These are phyloP conservation scores for Pochonia chlamydosporia DNA, from an alignment of 2,329 filamentous ascomycete genomes.

Conservation along the genomic window DNA sequence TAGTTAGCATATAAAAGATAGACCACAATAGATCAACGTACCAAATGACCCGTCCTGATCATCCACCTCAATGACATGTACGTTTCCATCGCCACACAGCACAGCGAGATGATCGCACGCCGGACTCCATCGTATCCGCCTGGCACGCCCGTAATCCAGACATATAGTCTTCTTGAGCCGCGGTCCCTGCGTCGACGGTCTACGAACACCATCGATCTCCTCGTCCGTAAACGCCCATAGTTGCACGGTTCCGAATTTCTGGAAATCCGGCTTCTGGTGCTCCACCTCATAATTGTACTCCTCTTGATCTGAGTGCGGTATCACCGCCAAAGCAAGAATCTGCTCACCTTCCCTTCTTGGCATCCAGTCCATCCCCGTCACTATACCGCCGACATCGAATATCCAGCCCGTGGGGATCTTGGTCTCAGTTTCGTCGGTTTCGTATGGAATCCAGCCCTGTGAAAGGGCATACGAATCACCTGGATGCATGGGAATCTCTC, in stretches of 20 bases:
- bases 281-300: slow-evolving; percentile 32
- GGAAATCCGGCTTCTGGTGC: slow-evolving; percentile 29
- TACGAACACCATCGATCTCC: slow-evolving; percentile 22
- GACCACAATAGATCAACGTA: slow-evolving; percentile 20
- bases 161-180: slow-evolving; percentile 39
- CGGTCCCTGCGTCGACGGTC: slow-evolving; percentile 29
- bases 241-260: slow-evolving; percentile 43
- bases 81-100: slow-evolving; percentile 44
- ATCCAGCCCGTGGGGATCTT: slow-evolving; percentile 41
- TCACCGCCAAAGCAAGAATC: slow-evolving; percentile 45
- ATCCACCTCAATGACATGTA: slow-evolving; percentile 38
- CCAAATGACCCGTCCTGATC: slow-evolving; percentile 31
- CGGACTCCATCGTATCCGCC: slow-evolving; percentile 40
- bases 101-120: slow-evolving; percentile 41
- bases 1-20: slow-evolving; percentile 16
- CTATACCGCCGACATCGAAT: slow-evolving; percentile 48
- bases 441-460: slow-evolving; percentile 23
- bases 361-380: slow-evolving; percentile 48
- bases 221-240: slow-evolving; percentile 42
- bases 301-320: slow-evolving; percentile 46
- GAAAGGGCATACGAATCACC: slow-evolving; percentile 20
- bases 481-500: slow-evolving; percentile 22
- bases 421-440: slow-evolving; percentile 16
- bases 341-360: slow-evolving; percentile 34
- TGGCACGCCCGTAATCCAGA: slow-evolving; percentile 44